These are phyloP conservation scores for Penicillium atrosanguineum DNA, from an alignment of 495 filamentous ascomycete species.

Conservation along the genomic window DNA sequence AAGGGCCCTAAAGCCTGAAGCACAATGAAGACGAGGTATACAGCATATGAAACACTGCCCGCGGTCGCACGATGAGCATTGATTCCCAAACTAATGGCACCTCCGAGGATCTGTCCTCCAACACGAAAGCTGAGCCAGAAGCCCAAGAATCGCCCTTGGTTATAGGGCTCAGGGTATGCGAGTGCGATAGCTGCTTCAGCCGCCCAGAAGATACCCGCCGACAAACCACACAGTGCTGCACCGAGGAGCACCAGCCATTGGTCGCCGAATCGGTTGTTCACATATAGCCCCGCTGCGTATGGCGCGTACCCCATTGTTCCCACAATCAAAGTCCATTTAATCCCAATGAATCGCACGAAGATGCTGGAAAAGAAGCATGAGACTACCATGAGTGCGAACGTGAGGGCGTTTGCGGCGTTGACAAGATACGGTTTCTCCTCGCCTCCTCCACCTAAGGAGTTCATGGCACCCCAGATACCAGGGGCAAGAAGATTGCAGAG, in stretches of 20 bases:
- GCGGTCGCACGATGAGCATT: constrained; percentile 51
- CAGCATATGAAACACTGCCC: constrained; percentile 60
- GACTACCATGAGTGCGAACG: constrained; percentile 64
- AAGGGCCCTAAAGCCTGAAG: constrained; percentile 57
- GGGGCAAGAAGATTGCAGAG: constrained; percentile 62
- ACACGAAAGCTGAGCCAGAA: constrained; percentile 63
- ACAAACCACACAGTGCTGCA: constrained; percentile 62
- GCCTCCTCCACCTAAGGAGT: constrained; percentile 65
- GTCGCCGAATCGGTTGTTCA: constrained; percentile 61
- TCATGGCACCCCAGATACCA: constrained; percentile 69
- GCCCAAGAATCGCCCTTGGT: constrained; percentile 57
- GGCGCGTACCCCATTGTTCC: constrained; percentile 66
- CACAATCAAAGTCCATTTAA: constrained; percentile 62
- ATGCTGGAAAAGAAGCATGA: constrained; percentile 56
- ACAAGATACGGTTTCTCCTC: constrained; percentile 61
- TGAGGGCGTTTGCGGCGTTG: constrained; percentile 67
- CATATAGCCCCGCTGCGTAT: constrained; percentile 63
- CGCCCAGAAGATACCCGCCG: constrained; percentile 67
- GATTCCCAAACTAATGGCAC: constrained; percentile 60
- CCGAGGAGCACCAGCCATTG: constrained; percentile 64
- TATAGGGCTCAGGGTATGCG: constrained; percentile 61
- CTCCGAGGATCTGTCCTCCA: constrained; percentile 61
- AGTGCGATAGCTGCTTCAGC: constrained; percentile 65
- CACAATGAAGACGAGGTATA: constrained; percentile 60
- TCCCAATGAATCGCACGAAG: constrained; percentile 57